Evolutionary conservation across 495 filamentous ascomycete species (phyloP), one percentile per base, ranked within the genome.

Genomic region (Penicillium verhagenii): DNA sequence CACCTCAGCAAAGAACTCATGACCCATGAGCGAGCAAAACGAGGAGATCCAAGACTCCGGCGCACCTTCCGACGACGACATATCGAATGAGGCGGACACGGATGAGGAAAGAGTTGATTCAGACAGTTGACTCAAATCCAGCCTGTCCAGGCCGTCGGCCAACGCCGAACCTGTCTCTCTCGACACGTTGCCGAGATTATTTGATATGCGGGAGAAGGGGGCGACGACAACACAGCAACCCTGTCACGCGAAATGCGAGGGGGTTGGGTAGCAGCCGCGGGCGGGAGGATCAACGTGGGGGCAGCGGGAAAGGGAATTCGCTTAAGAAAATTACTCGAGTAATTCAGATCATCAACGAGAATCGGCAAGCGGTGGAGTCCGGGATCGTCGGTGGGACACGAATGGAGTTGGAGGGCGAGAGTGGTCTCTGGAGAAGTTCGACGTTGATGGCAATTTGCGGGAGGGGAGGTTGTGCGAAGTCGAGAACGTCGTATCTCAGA

Each of bases 1-100:
- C 38, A 98, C 92, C 72, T 98, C 94, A 47, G 95, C 95, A 68
- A 98, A 98, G 73, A 97, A 98, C 69, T 98, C 94, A 68, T 98
- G 94, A 50, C 94, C 94, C 54, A 96, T 82, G 29, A 97, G 79
- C 26, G 89, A 90, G 76, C 94, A 98, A 72, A 96, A 98, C 45
- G 91, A 93, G 50, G 89, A 87, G 75, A 98, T 97, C 94, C 94
- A 98, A 38, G 90, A 94, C 74, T 96, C 92, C 60, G 89, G 88
- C 3, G 89, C 84, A 54, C 86, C 89, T 47, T 91, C 93, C 4
- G 90, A 92, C 56, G 89, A 78, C 56, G 79, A 82, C 79, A 82
- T 82, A 63, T 74, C 73, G 67, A 79, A 79, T 29, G 76, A 76
- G 46, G 72, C 71, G 50, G 76, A 77, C 47, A 73, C 70, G 53